A percentile compares a stretch with the other conserved stretches of the same genome.
Evolutionary conservation across 345 rosid genomes (phyloP).

Genomic region (Nephelium lappaceum): DNA sequence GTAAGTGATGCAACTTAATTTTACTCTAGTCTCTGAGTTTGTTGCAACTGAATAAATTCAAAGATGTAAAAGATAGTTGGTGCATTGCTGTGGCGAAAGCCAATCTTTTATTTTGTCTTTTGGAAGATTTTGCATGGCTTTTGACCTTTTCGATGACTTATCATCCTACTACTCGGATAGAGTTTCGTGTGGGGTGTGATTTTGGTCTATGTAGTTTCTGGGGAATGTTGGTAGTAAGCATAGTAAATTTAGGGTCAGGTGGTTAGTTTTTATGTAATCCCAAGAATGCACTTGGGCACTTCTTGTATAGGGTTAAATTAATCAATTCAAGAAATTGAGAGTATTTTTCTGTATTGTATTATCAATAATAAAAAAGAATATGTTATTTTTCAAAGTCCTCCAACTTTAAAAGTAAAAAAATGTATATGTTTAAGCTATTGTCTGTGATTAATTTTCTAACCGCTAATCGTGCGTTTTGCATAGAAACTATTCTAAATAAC

Average conservation of each 20-base stretch:
- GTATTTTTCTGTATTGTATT: neutral
- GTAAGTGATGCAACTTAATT: slow-evolving; percentile 8
- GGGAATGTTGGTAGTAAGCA: neutral
- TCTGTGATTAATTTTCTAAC: neutral
- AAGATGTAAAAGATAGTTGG: neutral
- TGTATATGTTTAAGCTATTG: neutral
- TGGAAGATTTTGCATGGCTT: neutral
- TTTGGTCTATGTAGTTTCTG: slow-evolving; percentile 3
- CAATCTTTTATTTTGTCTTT: neutral
- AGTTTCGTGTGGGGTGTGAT: neutral
- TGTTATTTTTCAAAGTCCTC: neutral
- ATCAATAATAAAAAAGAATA: neutral
- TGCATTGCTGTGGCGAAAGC: neutral
- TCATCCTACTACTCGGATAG: neutral
- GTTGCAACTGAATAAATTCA: neutral
- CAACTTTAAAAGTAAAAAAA: too few relatives aligned
- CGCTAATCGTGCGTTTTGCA: neutral
- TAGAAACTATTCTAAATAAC: neutral
- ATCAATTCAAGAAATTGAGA: neutral
- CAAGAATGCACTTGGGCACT: neutral
- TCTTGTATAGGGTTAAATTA: too few relatives aligned
- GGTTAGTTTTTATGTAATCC: neutral
- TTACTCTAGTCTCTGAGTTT: neutral
- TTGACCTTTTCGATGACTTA: neutral
- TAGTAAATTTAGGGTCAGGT: neutral